Percentiles rank a stretch among this genome's conserved stretches.
Conservation (phyloP, 345 rosid genomes). For the Citrus hindsii region DNA sequence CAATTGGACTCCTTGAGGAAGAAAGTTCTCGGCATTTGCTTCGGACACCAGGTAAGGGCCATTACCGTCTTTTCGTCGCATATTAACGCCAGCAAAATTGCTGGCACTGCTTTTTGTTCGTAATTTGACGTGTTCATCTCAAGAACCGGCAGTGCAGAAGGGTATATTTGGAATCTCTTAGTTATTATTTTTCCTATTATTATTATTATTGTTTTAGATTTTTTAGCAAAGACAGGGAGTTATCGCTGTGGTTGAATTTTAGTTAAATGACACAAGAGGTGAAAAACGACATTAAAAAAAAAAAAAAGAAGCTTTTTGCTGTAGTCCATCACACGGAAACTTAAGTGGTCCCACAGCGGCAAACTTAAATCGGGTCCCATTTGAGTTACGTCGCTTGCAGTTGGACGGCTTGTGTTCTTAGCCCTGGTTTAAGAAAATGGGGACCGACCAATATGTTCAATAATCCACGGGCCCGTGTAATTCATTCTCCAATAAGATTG, state of each 20-base stretch:
- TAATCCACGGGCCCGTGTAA: neutral
- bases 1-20: conserved; percentile 46
- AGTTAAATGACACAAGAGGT: neutral
- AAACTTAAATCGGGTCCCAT: neutral
- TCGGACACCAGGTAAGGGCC: conserved; percentile 66
- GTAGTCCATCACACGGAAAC: neutral
- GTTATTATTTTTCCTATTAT: too few species aligned
- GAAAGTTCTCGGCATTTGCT: conserved; percentile 66
- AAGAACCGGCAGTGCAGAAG: too few species aligned
- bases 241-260: too few species aligned
- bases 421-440: neutral
- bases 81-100: too few species aligned
- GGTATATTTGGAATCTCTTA: too few species aligned
- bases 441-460: neutral
- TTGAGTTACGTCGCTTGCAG: neutral
- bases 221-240: too few species aligned
- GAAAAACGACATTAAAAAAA: neutral
- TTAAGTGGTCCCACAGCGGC: neutral
- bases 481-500: neutral
- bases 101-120: too few species aligned
- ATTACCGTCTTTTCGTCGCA: neutral
- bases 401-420: neutral
- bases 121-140: too few species aligned
- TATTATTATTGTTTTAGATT: too few species aligned
- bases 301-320: neutral